phyloP scores from a whole-genome alignment of 495 filamentous ascomycete genomes.

The Xylaria nigripes region DNA sequence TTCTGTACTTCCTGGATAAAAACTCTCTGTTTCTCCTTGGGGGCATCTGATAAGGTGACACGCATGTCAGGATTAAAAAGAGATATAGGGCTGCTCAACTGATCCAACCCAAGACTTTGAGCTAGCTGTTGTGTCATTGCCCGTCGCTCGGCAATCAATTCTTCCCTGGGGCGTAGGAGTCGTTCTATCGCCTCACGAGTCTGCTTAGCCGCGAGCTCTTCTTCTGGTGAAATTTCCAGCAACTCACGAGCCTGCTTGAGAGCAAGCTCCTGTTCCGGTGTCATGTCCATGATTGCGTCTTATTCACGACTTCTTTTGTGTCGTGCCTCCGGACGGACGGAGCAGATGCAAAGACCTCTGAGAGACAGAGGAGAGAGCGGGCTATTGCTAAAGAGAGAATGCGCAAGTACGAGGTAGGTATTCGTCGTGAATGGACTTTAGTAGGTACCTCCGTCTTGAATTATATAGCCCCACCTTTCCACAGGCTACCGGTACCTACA shows the following conservation, averaged over 20 bases:
- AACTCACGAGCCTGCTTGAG: background rate
- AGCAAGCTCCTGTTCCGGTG: too few species aligned
- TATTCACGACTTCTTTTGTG: background rate
- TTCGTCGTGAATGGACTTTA: too few species aligned
- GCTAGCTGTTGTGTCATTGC: constrained; percentile 25
- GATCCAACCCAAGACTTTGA: constrained; percentile 18
- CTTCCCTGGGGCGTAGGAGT: constrained; percentile 30
- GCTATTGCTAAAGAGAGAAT: too few species aligned
- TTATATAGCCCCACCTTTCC: too few species aligned
- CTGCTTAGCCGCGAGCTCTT: constrained; percentile 12
- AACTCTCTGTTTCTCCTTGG: constrained; percentile 34
- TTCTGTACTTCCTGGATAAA: constrained; percentile 53
- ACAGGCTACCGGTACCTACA: too few species aligned
- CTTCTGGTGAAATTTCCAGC: constrained; percentile 8
- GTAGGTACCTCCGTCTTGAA: too few species aligned
- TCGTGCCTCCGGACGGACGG: too few species aligned
- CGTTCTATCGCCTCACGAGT: constrained; percentile 19
- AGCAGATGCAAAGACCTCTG: too few species aligned
- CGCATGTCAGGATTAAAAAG: constrained; percentile 26
- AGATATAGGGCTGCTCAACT: constrained; percentile 29
- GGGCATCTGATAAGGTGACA: constrained; percentile 13
- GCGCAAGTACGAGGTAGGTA: too few species aligned
- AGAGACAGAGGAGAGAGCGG: too few species aligned
- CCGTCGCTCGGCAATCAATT: constrained; percentile 25
- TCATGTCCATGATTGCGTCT: background rate